Conservation (phyloP, 495 filamentous ascomycete genomes). For the Aspergillus asperescens region DNA sequence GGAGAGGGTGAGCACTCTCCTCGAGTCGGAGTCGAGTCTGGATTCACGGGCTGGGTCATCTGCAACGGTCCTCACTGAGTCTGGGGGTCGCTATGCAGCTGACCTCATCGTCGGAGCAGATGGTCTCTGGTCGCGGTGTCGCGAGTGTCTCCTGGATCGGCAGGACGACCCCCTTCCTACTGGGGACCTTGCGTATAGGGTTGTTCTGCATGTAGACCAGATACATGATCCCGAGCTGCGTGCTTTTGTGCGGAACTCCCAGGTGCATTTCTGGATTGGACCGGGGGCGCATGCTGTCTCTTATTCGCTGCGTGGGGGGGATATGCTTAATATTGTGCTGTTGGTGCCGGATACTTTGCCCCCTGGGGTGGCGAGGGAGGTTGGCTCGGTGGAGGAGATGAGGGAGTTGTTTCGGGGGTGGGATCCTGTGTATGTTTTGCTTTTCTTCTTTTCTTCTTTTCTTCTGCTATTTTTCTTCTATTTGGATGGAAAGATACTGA, state of each 20-base stretch:
- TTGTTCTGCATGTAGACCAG: slow-evolving; percentile 50
- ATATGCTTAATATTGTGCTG: slow-evolving; percentile 64
- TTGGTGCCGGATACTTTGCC: slow-evolving; percentile 66
- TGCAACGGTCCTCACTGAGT: slow-evolving; percentile 22
- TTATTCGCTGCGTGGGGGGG: slow-evolving; percentile 57
- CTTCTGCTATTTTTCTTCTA: not conserved
- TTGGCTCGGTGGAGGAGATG: slow-evolving; percentile 63
- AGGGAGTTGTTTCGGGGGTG: slow-evolving; percentile 53
- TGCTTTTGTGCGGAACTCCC: slow-evolving; percentile 48
- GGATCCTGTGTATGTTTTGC: slow-evolving; percentile 43
- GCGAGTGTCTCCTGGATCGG: slow-evolving; percentile 44
- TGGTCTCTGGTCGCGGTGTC: slow-evolving; percentile 49
- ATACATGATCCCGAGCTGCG: slow-evolving; percentile 43
- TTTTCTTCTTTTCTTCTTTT: too few species aligned
- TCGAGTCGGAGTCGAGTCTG: not conserved
- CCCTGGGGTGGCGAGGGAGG: slow-evolving; percentile 44
- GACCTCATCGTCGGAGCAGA: slow-evolving; percentile 57
- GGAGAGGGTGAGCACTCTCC: slow-evolving; percentile 38
- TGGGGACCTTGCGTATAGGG: slow-evolving; percentile 66
- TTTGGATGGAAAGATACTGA: not conserved
- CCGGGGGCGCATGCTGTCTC: slow-evolving; percentile 59
- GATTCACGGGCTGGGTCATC: too few species aligned
- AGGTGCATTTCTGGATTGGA: slow-evolving; percentile 68
- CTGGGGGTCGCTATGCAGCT: slow-evolving; percentile 30
- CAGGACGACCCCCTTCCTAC: slow-evolving; percentile 49